Percentiles rank a stretch among this genome's conserved stretches.
Evolutionary conservation across 2,329 filamentous ascomycete species (phyloP).

Genomic region (Calonectria hongkongensis): DNA sequence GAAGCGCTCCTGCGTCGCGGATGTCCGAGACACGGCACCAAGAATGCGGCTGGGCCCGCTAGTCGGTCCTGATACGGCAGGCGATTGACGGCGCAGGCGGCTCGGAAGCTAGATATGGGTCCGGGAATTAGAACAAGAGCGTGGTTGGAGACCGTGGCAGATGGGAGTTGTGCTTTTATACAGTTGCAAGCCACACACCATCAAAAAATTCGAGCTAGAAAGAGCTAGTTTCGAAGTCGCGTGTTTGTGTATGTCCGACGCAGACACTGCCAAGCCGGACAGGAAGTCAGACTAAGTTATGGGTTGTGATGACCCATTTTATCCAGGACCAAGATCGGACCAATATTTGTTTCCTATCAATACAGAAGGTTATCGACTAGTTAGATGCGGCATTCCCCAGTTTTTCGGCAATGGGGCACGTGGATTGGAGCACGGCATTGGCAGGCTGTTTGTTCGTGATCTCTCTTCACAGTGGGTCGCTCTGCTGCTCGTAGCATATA

Average conservation of each 20-base stretch:
- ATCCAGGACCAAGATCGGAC: not conserved
- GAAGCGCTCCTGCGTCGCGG: conserved; percentile 16
- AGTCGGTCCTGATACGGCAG: conserved; percentile 28
- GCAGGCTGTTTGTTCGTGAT: too few species aligned
- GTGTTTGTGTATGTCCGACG: not conserved
- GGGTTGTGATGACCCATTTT: too few species aligned
- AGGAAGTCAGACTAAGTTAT: too few species aligned
- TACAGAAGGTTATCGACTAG: not conserved
- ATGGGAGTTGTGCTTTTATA: too few species aligned
- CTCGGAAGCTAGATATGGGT: conserved; percentile 38
- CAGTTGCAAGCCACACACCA: too few species aligned
- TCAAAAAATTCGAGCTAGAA: not conserved
- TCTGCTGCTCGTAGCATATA: too few species aligned
- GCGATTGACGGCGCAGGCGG: conserved; percentile 28
- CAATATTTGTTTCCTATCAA: conserved; percentile 14
- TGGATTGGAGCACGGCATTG: too few species aligned
- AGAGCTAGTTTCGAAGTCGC: not conserved
- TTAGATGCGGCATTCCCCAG: not conserved
- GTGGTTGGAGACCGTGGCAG: not conserved
- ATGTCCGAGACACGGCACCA: conserved; percentile 9
- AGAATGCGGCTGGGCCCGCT: conserved; percentile 26
- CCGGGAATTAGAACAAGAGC: conserved; percentile 15
- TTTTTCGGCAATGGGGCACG: not conserved
- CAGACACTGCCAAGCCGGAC: not conserved
- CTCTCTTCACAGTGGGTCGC: too few species aligned